Conservation (phyloP, 2,329 filamentous ascomycete species). For the Didymella glomerata region DNA sequence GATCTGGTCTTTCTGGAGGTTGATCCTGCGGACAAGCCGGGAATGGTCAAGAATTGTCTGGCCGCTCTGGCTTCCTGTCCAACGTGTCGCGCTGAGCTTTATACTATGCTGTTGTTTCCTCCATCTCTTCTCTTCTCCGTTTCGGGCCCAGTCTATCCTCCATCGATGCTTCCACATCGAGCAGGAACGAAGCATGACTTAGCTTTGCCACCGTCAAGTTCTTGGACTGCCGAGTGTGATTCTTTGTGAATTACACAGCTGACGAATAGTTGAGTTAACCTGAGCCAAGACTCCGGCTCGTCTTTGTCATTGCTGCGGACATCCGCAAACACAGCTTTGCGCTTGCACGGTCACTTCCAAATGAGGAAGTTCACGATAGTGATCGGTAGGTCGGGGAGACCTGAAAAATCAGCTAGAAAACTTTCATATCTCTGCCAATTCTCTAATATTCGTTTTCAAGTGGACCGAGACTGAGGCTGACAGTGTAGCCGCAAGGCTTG, state of each 20-base stretch:
- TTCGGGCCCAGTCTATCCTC: not conserved
- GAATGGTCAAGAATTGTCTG: no score
- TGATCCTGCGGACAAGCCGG: no score
- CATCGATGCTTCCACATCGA: not conserved
- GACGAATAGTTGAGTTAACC: not conserved
- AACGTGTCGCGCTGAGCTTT: not conserved
- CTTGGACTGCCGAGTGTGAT: not conserved
- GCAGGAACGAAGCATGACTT: not conserved
- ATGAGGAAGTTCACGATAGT: not conserved
- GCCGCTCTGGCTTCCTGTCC: no score
- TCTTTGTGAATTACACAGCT: not conserved
- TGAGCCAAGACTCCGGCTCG: not conserved
- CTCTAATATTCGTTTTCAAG: no score
- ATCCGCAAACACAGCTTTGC: not conserved
- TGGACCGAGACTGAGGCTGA: not conserved
- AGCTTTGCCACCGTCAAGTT: not conserved
- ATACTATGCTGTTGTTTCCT: not conserved
- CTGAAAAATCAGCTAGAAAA: no score
- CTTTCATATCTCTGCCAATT: no score
- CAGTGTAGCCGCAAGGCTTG: not conserved
- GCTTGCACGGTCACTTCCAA: not conserved
- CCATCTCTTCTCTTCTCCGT: not conserved
- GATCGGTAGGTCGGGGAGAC: no score
- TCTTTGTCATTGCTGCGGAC: not conserved
- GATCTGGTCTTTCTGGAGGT: no score